Evolutionary conservation across 257 asterid genomes (phyloP).

Genomic region (Fraxinus quadrangulata): DNA sequence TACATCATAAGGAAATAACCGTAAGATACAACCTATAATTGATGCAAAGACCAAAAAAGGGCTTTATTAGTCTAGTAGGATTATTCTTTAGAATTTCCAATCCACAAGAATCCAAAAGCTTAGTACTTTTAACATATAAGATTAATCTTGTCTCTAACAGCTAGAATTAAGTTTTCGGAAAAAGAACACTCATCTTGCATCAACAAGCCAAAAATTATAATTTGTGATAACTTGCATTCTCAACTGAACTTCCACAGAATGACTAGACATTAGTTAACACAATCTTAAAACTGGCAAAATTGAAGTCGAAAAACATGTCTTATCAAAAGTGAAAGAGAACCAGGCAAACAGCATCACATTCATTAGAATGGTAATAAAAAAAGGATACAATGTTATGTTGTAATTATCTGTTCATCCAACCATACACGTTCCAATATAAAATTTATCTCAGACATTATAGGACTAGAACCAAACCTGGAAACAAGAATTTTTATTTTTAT

Average conservation of each 20-base stretch:
- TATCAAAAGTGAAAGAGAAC: constrained; percentile 1
- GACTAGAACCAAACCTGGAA: not conserved
- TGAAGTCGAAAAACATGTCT: constrained; percentile 6
- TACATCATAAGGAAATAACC: constrained; percentile 1
- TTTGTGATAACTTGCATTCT: constrained; percentile 2
- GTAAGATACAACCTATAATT: not conserved
- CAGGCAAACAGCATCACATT: not conserved
- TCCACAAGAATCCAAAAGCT: not conserved
- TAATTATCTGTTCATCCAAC: not conserved
- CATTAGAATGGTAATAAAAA: not conserved
- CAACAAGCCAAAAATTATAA: not conserved
- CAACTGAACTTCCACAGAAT: not conserved
- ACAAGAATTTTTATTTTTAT: not conserved
- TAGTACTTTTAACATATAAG: not conserved
- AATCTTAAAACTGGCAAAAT: not conserved
- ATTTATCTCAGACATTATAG: not conserved
- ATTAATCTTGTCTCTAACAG: not conserved
- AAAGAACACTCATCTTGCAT: not conserved
- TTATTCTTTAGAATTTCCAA: not conserved
- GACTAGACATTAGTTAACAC: not conserved
- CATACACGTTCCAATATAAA: not conserved
- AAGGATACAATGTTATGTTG: not conserved
- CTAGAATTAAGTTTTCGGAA: not conserved
- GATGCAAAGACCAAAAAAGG: not conserved
- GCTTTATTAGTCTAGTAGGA: not conserved